Base-by-base conservation (phyloP, 2,329 filamentous ascomycete genomes). In the Beauveria caledonica region DNA sequence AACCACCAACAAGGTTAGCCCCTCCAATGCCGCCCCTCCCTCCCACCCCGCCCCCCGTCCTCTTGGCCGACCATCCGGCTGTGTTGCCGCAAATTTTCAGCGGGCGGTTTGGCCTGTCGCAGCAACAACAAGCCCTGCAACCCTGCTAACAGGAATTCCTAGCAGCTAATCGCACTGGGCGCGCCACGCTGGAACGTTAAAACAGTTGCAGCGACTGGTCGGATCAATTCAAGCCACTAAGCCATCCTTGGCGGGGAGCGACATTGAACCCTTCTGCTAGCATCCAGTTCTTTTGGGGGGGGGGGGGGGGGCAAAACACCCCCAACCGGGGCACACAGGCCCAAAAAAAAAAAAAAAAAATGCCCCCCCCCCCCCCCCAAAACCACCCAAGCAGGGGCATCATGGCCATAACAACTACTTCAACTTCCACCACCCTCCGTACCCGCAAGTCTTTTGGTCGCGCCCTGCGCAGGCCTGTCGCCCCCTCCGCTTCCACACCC, bases 401-500 rank as follows among this genome's bases (percentile, higher is more conserved):
- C 51, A 62, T 60, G 57, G 53, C 61, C 46, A 62, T 52, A 36
- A 60, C 61, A 29, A 51, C 51, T n/a, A 60, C 56, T n/a, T 55
- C 60, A 19, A 60, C 61, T 17, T 62, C 60, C 33, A 62, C 60
- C 29, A 56, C 51, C 19, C 61, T 62, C 27, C 61, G 57, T 13
- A 25, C 56, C 21, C 61, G 61, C 27, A 53, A 58, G 44, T 62
- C 61, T 13, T 62, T 62, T 57, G 69, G 71, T 46, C 72, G 76
- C 63, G 74, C 75, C 58, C 71, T 80, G 63, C 74, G 79, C 68
- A 76, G 75, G 68, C 71, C 76, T 62, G 70, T 74, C 59, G 72
- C 75, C 62, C 46, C 42, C 40, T 79, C 83, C 25, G 76, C 77
- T 40, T 86, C 84, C 8, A 84, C 81, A 5, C 83, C 84, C 11